phyloP scores from a whole-genome alignment of 345 rosid genomes.

The Boechera retrofracta region DNA sequence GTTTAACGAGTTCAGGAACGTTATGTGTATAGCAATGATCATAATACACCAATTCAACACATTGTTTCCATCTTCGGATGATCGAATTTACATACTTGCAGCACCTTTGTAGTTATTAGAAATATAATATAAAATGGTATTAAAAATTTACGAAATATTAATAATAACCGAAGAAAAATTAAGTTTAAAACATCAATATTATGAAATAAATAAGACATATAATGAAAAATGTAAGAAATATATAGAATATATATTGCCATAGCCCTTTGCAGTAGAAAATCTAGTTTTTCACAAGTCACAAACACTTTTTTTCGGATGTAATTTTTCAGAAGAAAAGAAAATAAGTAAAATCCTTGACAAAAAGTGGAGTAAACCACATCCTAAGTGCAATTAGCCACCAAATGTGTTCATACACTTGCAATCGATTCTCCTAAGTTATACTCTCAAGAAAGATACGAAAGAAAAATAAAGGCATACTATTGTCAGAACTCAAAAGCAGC shows the following conservation, averaged over 20 bases:
- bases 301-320: neutral
- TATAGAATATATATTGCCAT: neutral
- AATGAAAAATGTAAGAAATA: neutral
- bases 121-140: neutral
- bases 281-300: neutral
- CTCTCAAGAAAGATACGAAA: slow-evolving; percentile 18
- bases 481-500: slow-evolving; percentile 34
- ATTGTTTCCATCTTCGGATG: neutral
- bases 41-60: neutral
- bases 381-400: neutral
- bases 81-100: neutral
- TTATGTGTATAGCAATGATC: neutral
- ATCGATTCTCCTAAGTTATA: slow-evolving; percentile 14
- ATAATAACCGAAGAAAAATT: neutral
- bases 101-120: neutral
- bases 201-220: neutral
- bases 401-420: slow-evolving; percentile 10
- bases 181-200: neutral
- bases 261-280: neutral
- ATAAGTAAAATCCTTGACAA: neutral
- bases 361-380: neutral
- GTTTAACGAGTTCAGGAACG: neutral
- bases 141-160: neutral
- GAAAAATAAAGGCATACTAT: slow-evolving; percentile 16
- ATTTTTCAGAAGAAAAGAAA: neutral